Percentiles rank a stretch among this genome's conserved stretches.
These are phyloP conservation scores for Ophiocordyceps polyrhachis-furcata DNA, from an alignment of 2,329 filamentous ascomycete genomes.

Conservation along the genomic window DNA sequence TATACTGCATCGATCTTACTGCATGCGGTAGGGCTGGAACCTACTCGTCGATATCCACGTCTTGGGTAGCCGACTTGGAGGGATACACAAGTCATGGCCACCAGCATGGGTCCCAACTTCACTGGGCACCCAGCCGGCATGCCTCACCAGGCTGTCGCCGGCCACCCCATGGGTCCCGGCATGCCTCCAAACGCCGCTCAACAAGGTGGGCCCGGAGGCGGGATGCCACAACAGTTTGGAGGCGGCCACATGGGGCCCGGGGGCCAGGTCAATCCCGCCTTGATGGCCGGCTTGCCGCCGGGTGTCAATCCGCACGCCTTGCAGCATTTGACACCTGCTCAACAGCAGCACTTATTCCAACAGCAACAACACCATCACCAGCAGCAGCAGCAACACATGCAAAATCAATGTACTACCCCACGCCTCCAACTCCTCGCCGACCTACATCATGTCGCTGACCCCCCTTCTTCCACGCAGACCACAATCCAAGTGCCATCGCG, in stretches of 20 bases:
- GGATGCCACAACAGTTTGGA: slow-evolving; percentile 46
- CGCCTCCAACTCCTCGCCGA: not conserved
- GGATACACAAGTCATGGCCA: slow-evolving; percentile 43
- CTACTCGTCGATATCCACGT: slow-evolving; percentile 37
- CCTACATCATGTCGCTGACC: not conserved
- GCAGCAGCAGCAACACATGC: slow-evolving; percentile 19
- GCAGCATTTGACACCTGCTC: slow-evolving; percentile 49
- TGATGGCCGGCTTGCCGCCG: slow-evolving; percentile 63
- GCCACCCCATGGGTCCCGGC: slow-evolving; percentile 42
- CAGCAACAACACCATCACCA: slow-evolving; percentile 20
- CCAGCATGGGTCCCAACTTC: slow-evolving; percentile 43
- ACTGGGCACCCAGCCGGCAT: slow-evolving; percentile 51
- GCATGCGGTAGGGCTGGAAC: slow-evolving; percentile 28
- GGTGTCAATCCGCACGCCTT: slow-evolving; percentile 48
- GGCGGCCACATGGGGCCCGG: slow-evolving; percentile 49
- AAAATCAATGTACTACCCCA: slow-evolving; percentile 15
- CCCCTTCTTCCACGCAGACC: slow-evolving; percentile 9
- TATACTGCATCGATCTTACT: slow-evolving; percentile 12
- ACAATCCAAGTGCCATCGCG: slow-evolving; percentile 18
- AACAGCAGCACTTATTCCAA: slow-evolving; percentile 37
- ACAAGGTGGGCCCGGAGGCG: slow-evolving; percentile 44
- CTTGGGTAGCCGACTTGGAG: slow-evolving; percentile 33
- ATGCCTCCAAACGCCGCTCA: slow-evolving; percentile 53
- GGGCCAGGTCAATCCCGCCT: slow-evolving; percentile 52
- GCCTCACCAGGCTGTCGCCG: slow-evolving; percentile 51